A percentile compares a stretch with the other conserved stretches of the same genome.
phyloP scores from a whole-genome alignment of 306 rosid genomes.

The Comarum palustre region DNA sequence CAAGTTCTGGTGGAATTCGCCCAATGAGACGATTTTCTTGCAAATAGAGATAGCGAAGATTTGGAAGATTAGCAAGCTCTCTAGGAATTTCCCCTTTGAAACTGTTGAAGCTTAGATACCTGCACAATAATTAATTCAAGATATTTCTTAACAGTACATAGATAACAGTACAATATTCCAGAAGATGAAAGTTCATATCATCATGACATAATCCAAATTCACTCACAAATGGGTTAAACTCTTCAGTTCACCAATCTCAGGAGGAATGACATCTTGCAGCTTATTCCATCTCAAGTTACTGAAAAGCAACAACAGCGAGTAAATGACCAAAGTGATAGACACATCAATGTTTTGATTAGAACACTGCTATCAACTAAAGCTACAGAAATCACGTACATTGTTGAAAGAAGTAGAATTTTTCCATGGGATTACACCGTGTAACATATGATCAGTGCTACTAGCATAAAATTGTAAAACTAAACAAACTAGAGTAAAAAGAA shows the following conservation, averaged over 20 bases:
- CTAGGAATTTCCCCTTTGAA: conserved; percentile 95
- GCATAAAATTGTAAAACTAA: not conserved
- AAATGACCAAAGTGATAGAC: not conserved
- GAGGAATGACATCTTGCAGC: conserved; percentile 90
- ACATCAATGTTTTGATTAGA: not conserved
- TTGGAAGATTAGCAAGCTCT: conserved; percentile 91
- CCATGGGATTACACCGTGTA: not conserved
- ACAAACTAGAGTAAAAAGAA: conserved; percentile 9
- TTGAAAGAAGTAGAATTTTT: not conserved
- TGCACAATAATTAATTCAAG: conserved; percentile 26
- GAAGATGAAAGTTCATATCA: conserved; percentile 1
- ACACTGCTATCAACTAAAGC: not conserved
- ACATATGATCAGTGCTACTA: not conserved
- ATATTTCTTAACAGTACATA: conserved; percentile 5
- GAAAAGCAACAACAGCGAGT: conserved; percentile 21
- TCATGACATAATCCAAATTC: conserved; percentile 14
- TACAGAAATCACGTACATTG: not conserved
- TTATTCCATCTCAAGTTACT: conserved; percentile 99
- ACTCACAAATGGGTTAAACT: conserved; percentile 96
- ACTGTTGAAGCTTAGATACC: conserved; percentile 92
- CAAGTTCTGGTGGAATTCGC: conserved; percentile 85
- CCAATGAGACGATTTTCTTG: conserved; percentile 89
- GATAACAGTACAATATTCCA: not conserved
- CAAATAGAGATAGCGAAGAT: conserved; percentile 86
- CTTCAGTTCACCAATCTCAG: conserved; percentile 93